Evolutionary conservation across 2,329 filamentous ascomycete genomes (phyloP), one percentile per base, ranked within the genome.

Genomic region (Aspergillus caelatus): DNA sequence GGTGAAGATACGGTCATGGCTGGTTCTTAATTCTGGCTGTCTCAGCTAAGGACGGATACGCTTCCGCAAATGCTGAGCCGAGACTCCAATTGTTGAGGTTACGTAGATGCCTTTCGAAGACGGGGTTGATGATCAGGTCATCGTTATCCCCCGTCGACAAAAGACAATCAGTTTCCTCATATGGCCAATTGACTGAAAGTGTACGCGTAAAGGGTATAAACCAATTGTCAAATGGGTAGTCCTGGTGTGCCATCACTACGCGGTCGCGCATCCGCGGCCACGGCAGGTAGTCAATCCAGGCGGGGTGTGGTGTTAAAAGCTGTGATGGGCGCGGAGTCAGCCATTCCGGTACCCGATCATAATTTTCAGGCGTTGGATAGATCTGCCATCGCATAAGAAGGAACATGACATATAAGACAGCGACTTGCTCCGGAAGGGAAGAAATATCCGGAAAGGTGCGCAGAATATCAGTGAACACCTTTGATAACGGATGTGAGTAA

Each of bases 331-430:
- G 81, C 1, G 93, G 93, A 0, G 84, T 85, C 45, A 89, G 80
- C 88, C 91, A 96, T 5, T 88, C 83, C 0, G 93, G 93, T 12
- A 97, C 79, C 4, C 90, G 85, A 28, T 92, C 87, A 76, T 91
- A 94, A 78, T 93, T 96, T 69, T 93, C 90, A 64, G 85, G 84
- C 0, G 91, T 92, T 0, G 93, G 92, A 32, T 87, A 87, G 62
- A 96, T 90, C 74, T 92, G 89, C 92, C 93, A 97, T 48, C 90
- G 86, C 89, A 95, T 92, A 67, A 93, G 75, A 36, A 94, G 84
- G 77, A 96, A 96, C 91, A 96, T 96, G 73, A 90, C 82, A 75
- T 94, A 96, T 9, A 96, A 83, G 8, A 92, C 88, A 10, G 91
- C 93, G 0, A 96, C 88, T 71, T 91, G 90, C 78, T 96, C 93